Evolutionary conservation across 208 protist genomes (phyloP).

Genomic region (Naegleria gruberi): DNA sequence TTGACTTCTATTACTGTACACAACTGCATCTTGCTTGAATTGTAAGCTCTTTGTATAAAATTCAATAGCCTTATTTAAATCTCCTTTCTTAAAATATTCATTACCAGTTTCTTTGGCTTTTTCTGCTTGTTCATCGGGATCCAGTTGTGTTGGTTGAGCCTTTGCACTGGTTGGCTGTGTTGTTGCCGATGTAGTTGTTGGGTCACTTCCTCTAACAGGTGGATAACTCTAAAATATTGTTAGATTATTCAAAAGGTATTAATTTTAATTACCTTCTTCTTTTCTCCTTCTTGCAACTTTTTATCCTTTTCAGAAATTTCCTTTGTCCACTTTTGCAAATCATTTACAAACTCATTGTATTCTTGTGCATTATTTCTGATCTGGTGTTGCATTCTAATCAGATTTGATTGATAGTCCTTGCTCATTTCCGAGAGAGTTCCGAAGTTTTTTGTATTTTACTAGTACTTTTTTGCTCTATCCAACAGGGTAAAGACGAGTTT

Average conservation of each 20-base stretch:
- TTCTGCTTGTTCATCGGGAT: background rate
- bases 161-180: background rate
- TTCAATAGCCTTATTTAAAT: background rate
- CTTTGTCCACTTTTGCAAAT: conserved; percentile 4
- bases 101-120: background rate
- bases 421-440: background rate
- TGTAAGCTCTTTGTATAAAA: background rate
- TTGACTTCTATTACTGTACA: background rate
- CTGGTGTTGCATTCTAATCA: background rate
- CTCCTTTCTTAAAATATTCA: conserved; percentile 2
- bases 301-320: background rate
- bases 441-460: too few species aligned
- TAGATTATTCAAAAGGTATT: too few species aligned
- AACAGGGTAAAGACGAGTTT: too few species aligned
- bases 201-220: background rate
- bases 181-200: background rate
- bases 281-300: background rate
- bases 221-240: background rate
- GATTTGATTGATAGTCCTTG: background rate
- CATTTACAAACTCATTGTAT: background rate
- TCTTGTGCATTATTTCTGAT: conserved; percentile 12
- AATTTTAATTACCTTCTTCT: background rate
- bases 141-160: background rate
- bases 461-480: too few species aligned
- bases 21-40: conserved; percentile 16